A percentile compares a stretch with the other conserved stretches of the same genome.
Conservation (phyloP, 2,329 filamentous ascomycete species). For the Blumeria hordei region DNA sequence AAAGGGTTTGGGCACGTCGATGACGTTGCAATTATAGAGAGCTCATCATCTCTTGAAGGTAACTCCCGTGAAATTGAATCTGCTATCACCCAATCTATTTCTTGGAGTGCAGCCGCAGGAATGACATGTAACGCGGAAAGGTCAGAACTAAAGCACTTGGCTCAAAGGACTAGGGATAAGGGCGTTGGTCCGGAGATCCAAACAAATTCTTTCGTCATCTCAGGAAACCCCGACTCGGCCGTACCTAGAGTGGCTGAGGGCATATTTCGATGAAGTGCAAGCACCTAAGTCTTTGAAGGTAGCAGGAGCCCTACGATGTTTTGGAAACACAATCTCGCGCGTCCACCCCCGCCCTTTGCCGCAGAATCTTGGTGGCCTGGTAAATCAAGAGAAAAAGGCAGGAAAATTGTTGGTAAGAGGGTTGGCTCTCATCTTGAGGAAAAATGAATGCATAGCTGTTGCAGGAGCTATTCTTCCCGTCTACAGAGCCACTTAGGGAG, state of each 20-base stretch:
- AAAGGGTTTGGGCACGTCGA: neutral
- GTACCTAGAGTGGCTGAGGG: neutral
- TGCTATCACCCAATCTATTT: neutral
- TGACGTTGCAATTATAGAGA: neutral
- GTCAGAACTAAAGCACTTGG: neutral
- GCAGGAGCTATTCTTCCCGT: neutral
- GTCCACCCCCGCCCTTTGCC: neutral
- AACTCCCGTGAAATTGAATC: neutral
- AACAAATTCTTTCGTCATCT: neutral
- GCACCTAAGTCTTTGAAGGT: neutral
- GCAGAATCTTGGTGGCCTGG: neutral
- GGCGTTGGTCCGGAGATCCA: neutral
- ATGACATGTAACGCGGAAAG: neutral
- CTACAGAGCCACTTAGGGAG: neutral
- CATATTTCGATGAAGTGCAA: neutral
- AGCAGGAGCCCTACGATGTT: neutral
- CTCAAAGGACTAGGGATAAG: neutral
- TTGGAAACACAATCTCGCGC: neutral
- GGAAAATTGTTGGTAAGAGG: neutral
- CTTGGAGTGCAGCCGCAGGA: neutral
- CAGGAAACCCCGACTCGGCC: neutral
- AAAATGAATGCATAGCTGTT: neutral
- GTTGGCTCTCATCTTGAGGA: neutral
- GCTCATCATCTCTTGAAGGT: neutral
- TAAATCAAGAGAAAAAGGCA: neutral